A percentile compares a stretch with the other conserved stretches of the same genome.
Evolutionary conservation across 75 land plant genomes (phyloP).

Genomic region (Selaginella moellendorffii): DNA sequence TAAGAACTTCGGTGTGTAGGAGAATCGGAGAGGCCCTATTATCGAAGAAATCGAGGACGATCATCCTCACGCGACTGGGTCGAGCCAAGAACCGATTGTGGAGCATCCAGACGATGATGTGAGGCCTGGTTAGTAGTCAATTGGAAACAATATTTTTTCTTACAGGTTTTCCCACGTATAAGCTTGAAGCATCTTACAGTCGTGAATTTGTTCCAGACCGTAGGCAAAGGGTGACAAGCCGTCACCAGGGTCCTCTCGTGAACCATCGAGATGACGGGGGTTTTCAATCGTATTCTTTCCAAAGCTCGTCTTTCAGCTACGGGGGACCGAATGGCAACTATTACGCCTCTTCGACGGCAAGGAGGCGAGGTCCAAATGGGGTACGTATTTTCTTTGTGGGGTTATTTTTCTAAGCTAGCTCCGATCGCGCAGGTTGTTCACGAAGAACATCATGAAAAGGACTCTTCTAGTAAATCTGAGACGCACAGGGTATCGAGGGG

Average conservation of each 20-base stretch:
- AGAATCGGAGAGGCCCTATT: slow-evolving; percentile 38
- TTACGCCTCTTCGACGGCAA: slow-evolving; percentile 50
- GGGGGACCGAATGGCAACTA: slow-evolving; percentile 71
- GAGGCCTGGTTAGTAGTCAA: slow-evolving; percentile 25
- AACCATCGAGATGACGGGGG: neutral
- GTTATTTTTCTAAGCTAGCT: slow-evolving; percentile 21
- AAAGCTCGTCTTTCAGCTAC: slow-evolving; percentile 61
- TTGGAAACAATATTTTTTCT: neutral
- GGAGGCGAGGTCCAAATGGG: slow-evolving; percentile 64
- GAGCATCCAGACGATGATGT: slow-evolving; percentile 68
- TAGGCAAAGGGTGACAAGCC: neutral
- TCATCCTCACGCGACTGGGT: slow-evolving; percentile 31
- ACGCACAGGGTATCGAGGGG: slow-evolving; percentile 52
- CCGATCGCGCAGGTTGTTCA: slow-evolving; percentile 31
- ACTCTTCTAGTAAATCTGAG: slow-evolving; percentile 53
- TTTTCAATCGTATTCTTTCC: slow-evolving; percentile 38
- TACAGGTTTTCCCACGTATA: neutral
- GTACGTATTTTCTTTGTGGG: slow-evolving; percentile 28
- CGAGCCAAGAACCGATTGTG: slow-evolving; percentile 43
- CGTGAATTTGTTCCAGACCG: slow-evolving; percentile 1
- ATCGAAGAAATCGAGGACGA: slow-evolving; percentile 52
- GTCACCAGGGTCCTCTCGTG: neutral
- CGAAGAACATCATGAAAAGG: slow-evolving; percentile 79
- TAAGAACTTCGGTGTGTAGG: too few relatives aligned
- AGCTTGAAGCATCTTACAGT: too few relatives aligned